Percentiles rank a stretch among this genome's conserved stretches.
These are phyloP conservation scores for Rutstroemia sp. DNA, from an alignment of 2,329 filamentous ascomycete genomes.

Conservation along the genomic window DNA sequence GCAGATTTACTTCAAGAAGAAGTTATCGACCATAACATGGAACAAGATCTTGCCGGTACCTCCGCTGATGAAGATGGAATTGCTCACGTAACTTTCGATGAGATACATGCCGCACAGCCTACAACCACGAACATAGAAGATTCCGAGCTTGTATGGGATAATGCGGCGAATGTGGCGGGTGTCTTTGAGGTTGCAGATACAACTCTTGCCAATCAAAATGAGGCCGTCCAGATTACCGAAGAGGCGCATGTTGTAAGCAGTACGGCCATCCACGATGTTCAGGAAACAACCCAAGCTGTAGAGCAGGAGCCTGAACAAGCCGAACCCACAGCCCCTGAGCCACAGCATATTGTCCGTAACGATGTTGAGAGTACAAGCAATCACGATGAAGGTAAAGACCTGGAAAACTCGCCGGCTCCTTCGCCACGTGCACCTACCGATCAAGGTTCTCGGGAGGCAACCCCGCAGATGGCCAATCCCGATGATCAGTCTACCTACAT, in stretches of 20 bases:
- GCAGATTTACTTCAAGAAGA: conserved; percentile 23
- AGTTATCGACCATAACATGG: conserved; percentile 16
- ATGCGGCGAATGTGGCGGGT: background rate
- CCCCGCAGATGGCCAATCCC: background rate
- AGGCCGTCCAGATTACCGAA: background rate
- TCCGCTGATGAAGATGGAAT: conserved; percentile 10
- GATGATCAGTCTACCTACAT: background rate
- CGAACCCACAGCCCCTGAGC: background rate
- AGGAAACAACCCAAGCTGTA: background rate
- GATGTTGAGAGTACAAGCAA: background rate
- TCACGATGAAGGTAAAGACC: too few relatives aligned
- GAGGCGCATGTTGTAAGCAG: background rate
- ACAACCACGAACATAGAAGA: conserved; percentile 2
- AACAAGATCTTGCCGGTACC: conserved; percentile 16
- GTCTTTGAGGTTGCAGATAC: background rate
- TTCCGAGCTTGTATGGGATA: conserved; percentile 1
- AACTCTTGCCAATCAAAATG: background rate
- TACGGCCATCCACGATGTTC: background rate
- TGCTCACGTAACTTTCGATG: background rate
- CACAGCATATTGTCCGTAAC: background rate
- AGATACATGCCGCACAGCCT: conserved; percentile 1
- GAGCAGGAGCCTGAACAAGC: background rate
- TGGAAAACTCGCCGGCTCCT: background rate
- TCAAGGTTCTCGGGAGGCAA: background rate
- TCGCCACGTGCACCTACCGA: background rate